Evolutionary conservation across 2,329 filamentous ascomycete genomes (phyloP), one percentile per base, ranked within the genome.

Genomic region (Colletotrichum brevisporum): DNA sequence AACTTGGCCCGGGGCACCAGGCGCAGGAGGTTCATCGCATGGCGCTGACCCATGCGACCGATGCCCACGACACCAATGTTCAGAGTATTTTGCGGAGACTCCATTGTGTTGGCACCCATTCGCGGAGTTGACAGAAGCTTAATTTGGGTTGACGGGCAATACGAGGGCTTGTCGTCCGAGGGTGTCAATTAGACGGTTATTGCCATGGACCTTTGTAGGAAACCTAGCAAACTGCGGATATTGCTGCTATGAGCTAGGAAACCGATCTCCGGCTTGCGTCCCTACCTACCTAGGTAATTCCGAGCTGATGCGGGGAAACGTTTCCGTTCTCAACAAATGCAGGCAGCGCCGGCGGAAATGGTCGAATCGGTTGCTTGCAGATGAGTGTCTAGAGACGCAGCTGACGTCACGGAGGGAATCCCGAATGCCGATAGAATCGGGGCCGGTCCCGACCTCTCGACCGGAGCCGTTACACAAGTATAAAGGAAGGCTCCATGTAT

Each of bases 31-130:
- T 83, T 85, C 52, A 83, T 75, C 57, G 83, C 85, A 76, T 87
- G 84, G n/a, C 83, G 80, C 65, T 83, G 81, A 47, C 85, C 85
- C 83, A 87, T 87, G 70, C 85, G 83, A 27, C 85, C 85, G 47
- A 87, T 83, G 53, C 85, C 84, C 36, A 83, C 83, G 45, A 83
- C 82, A 53, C 79, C 84, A 69, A 86, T 76, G 63, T 82, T 78
- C 61, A 85, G 75, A 16, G 27, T 47, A 70, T 76, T 78, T 48
- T 66, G 62, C 45, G 75, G 71, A 16, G 62, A 60, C 8, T 36
- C 5, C 55, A 53, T 65, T 12, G 52, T 13, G 12, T 4, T 5
- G 36, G 27, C 18, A 50, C 4, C 6, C 5, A 4, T 47, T 47
- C 6, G 16, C 16, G 15, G 8, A 1, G 18, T 47, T 10, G 16